Evolutionary conservation across 2,329 filamentous ascomycete genomes (phyloP), one percentile per base, ranked within the genome.

Genomic region (Calonectria pteridis): DNA sequence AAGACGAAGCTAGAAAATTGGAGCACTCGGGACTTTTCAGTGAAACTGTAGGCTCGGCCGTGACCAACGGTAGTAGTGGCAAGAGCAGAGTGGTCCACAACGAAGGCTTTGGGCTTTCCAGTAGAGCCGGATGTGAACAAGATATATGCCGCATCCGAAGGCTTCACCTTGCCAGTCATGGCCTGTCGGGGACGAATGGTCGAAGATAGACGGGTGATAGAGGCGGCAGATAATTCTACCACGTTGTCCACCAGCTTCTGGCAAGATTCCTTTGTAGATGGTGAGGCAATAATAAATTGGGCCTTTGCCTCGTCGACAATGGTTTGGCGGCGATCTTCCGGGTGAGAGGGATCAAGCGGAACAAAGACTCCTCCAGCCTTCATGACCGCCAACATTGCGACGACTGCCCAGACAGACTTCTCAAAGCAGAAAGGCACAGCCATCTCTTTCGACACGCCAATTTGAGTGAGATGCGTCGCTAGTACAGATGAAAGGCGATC

Each of bases 71-170:
- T 63, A 11, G 67, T 69, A 16, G 71, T 40, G 7, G 63, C 40
- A 2, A 68, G 31, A 26, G 58, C 67, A 10, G 35, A 23, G 16
- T 76, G 75, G n/a, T 49, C 46, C 18, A 82, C 67, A 33, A 88
- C 84, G 28, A 89, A 87, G 28, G 88, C 88, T 80, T 91, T 91
- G 0, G 89, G 89, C 28, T 83, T 84, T 16, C 89, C 89, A 0
- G 89, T 91, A 37, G 86, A 89, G 33, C 89, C 89, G 4, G 89
- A 90, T 7, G 89, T 91, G 78, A 90, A 91, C 76, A 90, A 87
- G 73, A 89, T 87, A 58, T 83, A 83, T 1, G 67, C 62, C 2
- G 59, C 40, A 50, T 63, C 26, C 2, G 46, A 58, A 10, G 71
- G 59, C 10, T 20, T 40, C 6, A 49, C 43, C 13, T 40, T 53